Base-by-base conservation (phyloP, 495 filamentous ascomycete species). In the Penicillium manginii region DNA sequence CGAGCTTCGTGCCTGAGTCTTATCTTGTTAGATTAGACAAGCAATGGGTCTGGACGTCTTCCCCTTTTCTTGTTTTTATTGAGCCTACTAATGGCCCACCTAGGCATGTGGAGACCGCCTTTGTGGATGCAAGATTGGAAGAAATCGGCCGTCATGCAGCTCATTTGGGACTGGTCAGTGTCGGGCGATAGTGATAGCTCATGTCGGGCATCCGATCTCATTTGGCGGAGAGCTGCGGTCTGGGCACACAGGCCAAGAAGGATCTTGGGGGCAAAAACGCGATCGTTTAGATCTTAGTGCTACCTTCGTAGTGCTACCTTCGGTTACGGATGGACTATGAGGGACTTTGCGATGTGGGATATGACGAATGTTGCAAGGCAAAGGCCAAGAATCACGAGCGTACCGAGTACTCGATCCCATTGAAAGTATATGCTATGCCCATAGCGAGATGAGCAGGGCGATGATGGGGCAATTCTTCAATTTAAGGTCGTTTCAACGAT, bases 401-500 rank as follows among this genome's bases (percentile, higher is more conserved):
- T 2, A n/a, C n/a, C n/a, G n/a, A n/a, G 1, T 2, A 29, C 9
- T 29, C 26, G 26, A 29, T 29, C 3, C 6, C 9, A 29, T 29
- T 29, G 26, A 8, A 1, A 8, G 26, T 29, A 29, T 29, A 8
- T 29, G 26, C 26, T 29, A 29, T 29, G 5, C 26, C 3, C 26
- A 29, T 29, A 8, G 26, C 15, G 45, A 47, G 26, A 23, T 47
- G 2, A 47, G 14, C 18, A 47, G 45, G 14, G 40, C 17, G 40
- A 43, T n/a, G 5, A 43, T 43, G 40, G 40, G 40, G 40, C 8
- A 4, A 7, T 43, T 43, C 40, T 18, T 43, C 40, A n/a, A n/a
- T 43, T 29, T 47, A 26, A 47, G 45, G 9, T 26, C 45, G 45
- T 47, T 47, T 47, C 45, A 43, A 47, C 15, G 45, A 47, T 26